Evolutionary conservation across 768 basidiomycete genomes (phyloP).

Genomic region (Leccinum boreale): DNA sequence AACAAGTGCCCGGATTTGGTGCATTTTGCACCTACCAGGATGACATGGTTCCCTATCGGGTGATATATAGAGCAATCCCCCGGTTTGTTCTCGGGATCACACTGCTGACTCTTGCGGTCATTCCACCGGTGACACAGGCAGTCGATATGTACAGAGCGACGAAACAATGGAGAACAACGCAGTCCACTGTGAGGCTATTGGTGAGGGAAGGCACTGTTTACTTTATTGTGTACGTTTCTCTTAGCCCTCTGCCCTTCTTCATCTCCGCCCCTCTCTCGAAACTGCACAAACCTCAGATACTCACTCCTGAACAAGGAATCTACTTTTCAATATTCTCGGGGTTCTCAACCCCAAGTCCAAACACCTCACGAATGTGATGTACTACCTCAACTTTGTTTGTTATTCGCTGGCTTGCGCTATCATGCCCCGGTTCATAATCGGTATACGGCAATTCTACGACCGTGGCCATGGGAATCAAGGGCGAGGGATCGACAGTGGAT

Average conservation of each 20-base stretch:
- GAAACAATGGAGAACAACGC: conserved; percentile 4
- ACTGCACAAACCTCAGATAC: neutral
- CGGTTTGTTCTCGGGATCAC: neutral
- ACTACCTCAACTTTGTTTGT: neutral
- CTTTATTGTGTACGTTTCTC: neutral
- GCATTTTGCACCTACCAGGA: neutral
- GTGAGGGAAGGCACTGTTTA: neutral
- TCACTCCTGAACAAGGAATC: neutral
- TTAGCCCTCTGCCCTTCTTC: neutral
- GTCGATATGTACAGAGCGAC: conserved; percentile 3
- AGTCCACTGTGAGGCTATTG: neutral
- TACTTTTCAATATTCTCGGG: neutral
- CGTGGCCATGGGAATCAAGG: neutral
- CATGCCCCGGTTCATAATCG: neutral
- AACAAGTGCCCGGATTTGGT: neutral
- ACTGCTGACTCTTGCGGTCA: neutral
- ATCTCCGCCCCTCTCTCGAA: neutral
- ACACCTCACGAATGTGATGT: neutral
- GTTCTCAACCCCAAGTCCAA: neutral
- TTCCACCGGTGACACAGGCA: neutral
- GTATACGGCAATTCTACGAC: neutral
- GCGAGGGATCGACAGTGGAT: neutral
- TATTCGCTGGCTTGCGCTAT: neutral
- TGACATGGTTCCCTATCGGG: neutral
- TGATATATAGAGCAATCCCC: neutral